Evolutionary conservation across 495 filamentous ascomycete species (phyloP).

Genomic region (Collariella sp.): DNA sequence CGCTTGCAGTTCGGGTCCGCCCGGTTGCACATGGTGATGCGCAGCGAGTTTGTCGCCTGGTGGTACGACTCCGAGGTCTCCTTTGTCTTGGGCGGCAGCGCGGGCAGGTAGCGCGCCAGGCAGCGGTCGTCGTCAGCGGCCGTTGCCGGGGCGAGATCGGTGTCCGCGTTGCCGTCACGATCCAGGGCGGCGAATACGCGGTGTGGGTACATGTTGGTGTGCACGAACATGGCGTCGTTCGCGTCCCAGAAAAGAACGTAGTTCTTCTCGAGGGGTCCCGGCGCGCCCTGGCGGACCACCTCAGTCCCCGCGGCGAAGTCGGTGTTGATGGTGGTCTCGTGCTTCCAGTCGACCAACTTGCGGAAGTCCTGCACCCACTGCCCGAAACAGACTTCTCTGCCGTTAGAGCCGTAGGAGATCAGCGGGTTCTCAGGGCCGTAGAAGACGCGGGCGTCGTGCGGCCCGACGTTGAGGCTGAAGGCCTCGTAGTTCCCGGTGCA

Average conservation of each 20-base stretch:
- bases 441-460: slow-evolving; percentile 47
- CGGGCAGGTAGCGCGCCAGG: slow-evolving; percentile 34
- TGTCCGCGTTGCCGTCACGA: slow-evolving; percentile 33
- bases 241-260: slow-evolving; percentile 50
- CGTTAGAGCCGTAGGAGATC: slow-evolving; percentile 44
- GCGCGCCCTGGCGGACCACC: slow-evolving; percentile 37
- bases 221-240: slow-evolving; percentile 35
- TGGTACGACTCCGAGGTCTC: slow-evolving; percentile 44
- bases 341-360: slow-evolving; percentile 36
- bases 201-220: slow-evolving; percentile 41
- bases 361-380: slow-evolving; percentile 45
- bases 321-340: slow-evolving; percentile 9
- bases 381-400: slow-evolving; percentile 43
- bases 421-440: slow-evolving; percentile 41
- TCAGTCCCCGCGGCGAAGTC: slow-evolving; percentile 36
- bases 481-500: slow-evolving; percentile 34
- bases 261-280: slow-evolving; percentile 43
- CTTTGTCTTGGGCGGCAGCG: slow-evolving; percentile 12
- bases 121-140: slow-evolving; percentile 31
- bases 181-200: slow-evolving; percentile 39
- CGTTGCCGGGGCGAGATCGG: slow-evolving; percentile 29
- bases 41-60: slow-evolving; percentile 49
- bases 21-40: slow-evolving; percentile 43
- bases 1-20: slow-evolving; percentile 35
- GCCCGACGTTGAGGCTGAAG: slow-evolving; percentile 34